Percentiles rank a stretch among this genome's conserved stretches.
These are phyloP conservation scores for Boletus bicolor DNA, from an alignment of 768 basidiomycete genomes.

Conservation along the genomic window DNA sequence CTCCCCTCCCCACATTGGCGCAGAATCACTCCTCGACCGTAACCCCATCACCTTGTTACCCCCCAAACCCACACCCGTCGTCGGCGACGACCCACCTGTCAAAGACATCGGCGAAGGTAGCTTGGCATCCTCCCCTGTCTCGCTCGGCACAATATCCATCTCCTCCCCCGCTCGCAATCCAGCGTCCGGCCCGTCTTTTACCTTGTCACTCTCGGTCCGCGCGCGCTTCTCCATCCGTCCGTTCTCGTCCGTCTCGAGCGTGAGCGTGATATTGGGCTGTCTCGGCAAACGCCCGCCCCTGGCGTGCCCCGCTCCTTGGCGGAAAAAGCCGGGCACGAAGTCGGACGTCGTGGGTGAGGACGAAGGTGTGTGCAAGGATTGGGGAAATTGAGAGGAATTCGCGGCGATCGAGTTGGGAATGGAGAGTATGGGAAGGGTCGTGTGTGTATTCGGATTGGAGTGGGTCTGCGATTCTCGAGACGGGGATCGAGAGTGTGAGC, in stretches of 20 bases:
- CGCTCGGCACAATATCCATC: slow-evolving; percentile 23
- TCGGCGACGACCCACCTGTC: slow-evolving; percentile 12
- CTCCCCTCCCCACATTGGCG: slow-evolving; percentile 21
- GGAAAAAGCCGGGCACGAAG: slow-evolving; percentile 10
- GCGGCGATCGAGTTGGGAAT: slow-evolving; percentile 5
- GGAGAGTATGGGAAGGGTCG: slow-evolving; percentile 11
- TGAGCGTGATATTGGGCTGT: slow-evolving; percentile 32
- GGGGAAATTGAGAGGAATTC: slow-evolving; percentile 7
- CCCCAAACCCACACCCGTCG: slow-evolving; percentile 14
- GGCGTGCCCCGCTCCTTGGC: slow-evolving; percentile 9
- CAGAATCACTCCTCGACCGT: slow-evolving; percentile 26
- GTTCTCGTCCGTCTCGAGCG: slow-evolving; percentile 24
- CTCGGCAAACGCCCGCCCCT: slow-evolving; percentile 24
- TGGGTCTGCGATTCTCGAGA: slow-evolving; percentile 20
- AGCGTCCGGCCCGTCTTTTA: slow-evolving; percentile 3
- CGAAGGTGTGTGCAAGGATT: slow-evolving; percentile 25
- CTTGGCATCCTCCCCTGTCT: slow-evolving; percentile 15
- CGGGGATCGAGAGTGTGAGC: slow-evolving; percentile 19
- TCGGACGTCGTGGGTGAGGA: slow-evolving; percentile 30
- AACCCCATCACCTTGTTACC: slow-evolving; percentile 17
- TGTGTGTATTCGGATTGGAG: slow-evolving; percentile 5
- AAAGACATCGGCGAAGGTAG: slow-evolving; percentile 21
- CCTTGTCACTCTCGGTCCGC: slow-evolving; percentile 14
- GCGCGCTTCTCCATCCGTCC: slow-evolving; percentile 27
- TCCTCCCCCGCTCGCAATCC: slow-evolving; percentile 18